phyloP scores from a whole-genome alignment of 2,329 filamentous ascomycete species.

The Fusarium sterilihyphosum region DNA sequence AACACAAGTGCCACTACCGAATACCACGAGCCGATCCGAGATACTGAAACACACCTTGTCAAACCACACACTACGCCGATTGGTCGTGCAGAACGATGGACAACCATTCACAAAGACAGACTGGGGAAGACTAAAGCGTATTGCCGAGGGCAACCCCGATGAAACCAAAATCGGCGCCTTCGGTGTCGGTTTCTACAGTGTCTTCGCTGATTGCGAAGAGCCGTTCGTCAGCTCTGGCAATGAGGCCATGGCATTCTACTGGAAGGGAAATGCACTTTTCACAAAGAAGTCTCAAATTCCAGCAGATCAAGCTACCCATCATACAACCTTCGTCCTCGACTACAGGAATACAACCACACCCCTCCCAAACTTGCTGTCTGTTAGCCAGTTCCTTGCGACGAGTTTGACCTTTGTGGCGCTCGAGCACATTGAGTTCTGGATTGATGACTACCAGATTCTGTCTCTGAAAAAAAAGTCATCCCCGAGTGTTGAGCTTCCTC shows the following conservation, averaged over 20 bases:
- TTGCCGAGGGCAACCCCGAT: constrained; percentile 98
- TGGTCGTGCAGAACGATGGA: constrained; percentile 95
- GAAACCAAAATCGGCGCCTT: constrained; percentile 99
- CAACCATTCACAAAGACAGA: constrained; percentile 88
- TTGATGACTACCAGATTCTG: constrained; percentile 87
- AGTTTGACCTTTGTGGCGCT: constrained; percentile 96
- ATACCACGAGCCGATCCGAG: constrained; percentile 72
- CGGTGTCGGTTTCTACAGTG: constrained; percentile 97
- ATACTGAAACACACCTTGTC: constrained; percentile 84
- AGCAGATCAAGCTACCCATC: constrained; percentile 69
- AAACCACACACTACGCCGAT: constrained; percentile 84
- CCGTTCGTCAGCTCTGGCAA: constrained; percentile 94
- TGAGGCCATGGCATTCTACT: constrained; percentile 98
- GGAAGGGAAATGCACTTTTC: constrained; percentile 98
- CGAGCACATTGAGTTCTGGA: constrained; percentile 85
- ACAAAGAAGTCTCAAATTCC: constrained; percentile 85
- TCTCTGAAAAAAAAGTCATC: constrained; percentile 86
- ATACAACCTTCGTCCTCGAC: constrained; percentile 94
- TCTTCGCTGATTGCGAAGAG: constrained; percentile 97
- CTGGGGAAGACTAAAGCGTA: constrained; percentile 92
- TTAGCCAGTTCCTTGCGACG: constrained; percentile 92
- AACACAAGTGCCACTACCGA: constrained; percentile 75
- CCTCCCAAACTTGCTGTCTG: constrained; percentile 83
- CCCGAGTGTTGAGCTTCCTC: constrained; percentile 74
- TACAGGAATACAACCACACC: constrained; percentile 91